Evolutionary conservation across 306 rosid species (phyloP), one percentile per base, ranked within the genome.

Genomic region (Gillenia trifoliata): DNA sequence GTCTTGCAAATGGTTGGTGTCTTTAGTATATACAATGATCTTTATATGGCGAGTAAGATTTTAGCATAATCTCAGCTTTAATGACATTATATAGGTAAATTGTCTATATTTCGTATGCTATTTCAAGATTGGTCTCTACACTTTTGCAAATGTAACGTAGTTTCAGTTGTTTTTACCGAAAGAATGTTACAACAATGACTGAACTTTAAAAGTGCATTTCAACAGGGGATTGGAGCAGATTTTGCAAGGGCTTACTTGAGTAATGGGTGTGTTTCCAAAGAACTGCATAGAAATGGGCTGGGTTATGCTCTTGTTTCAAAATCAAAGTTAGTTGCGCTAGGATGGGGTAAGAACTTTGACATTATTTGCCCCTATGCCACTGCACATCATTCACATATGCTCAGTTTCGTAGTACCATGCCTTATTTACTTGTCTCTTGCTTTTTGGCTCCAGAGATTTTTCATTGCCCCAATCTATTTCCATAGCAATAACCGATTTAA

Each of bases 221-320:
- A 16, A 78, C 86, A 91, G 98, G 88, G 76, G 34, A 85, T 38
- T 65, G 97, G 87, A 66, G 85, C 83, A 49, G 92, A 94, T 79
- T 78, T 88, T 57, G 84, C 89, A n/a, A 87, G 98, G 77, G 98
- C 97, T 64, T 94, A 94, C 79, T 90, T 94, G 74, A 91, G 96
- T 78, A 94, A 94, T 74, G 97, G 91, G 20, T 94, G 98, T 71
- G 97, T 94, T 82, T 96, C 96, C 22, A 63, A 82, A 60, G 96
- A 91, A 81, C 78, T 91, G 84, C 97, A 83, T 28, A 86, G 96
- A 82, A 90, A 87, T 74, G 98, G 98, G 15, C 73, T 94, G 83
- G 98, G 84, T 36, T 87, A 83, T 84, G 91, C 85, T 52, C 86
- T 94, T 55, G 74, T 94, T 54, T 87, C 85, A 73, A 86, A 88